Base-by-base conservation (phyloP, 179 eudicot species). In the Actinidia polygama region DNA sequence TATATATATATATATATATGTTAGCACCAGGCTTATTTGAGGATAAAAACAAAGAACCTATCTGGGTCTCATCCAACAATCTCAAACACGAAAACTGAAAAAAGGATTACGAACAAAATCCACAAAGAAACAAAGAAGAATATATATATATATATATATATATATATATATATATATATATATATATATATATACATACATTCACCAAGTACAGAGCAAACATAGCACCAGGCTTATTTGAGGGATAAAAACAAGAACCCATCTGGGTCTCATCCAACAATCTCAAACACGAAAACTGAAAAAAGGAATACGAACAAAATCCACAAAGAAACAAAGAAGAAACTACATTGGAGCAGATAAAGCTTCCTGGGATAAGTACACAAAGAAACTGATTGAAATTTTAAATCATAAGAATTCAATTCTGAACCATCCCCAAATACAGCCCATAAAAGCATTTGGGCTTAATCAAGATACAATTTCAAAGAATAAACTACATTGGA, bases 151-250 rank as follows among this genome's bases (percentile, higher is more conserved):
- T n/a, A n/a, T n/a, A n/a, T n/a, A n/a, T n/a, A n/a, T n/a, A n/a
- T n/a, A n/a, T n/a, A n/a, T n/a, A n/a, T n/a, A n/a, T n/a, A n/a
- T n/a, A n/a, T n/a, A n/a, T n/a, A n/a, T n/a, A n/a, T 54, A 30
- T 30, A 30, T 30, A 30, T 2, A 30, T 2, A 30, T 2, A 30
- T 62, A 16, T 10, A 71, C 55, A 19, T 23, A 36, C 47, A 71
- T 71, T 69, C 23, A 69, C 66, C 75, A 55, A 69, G 64, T 30
- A 67, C 30, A 50, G 26, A 46, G 58, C 72, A 26, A 70, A 11
- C 21, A 18, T 7, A n/a, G 10, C 21, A 16, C 64, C 71, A 30
- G 30, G 61, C 15, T 23, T 19, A 67, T 10, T 79, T 66, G 51
- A 6, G 62, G 74, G 5, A 67, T 8, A 64, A 47, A 64, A 51